Conservation (phyloP, 306 rosid genomes). For the Cucurbita pepo region DNA sequence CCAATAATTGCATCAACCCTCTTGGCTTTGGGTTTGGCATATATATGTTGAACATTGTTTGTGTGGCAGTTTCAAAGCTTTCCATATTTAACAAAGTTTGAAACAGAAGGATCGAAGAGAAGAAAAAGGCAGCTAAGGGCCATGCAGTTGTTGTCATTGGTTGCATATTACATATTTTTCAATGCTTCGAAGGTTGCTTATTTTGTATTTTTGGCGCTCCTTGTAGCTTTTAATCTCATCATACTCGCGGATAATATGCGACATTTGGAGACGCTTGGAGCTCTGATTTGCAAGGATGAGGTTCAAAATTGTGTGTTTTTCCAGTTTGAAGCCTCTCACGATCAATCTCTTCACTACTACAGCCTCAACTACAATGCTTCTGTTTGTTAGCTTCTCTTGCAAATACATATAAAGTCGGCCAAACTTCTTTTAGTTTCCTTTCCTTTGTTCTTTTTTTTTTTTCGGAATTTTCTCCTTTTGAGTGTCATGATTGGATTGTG, state of each 20-base stretch:
- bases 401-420: no score
- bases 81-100: not conserved
- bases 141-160: conserved; percentile 8
- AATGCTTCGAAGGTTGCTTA: conserved; percentile 16
- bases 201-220: conserved; percentile 4
- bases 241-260: not conserved
- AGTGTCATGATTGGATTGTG: no score
- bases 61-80: not conserved
- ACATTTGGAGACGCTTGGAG: not conserved
- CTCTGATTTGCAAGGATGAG: not conserved
- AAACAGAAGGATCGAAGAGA: not conserved
- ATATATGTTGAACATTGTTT: not conserved
- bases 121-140: not conserved
- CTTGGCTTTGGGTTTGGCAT: not conserved
- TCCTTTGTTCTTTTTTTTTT: no score
- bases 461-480: no score
- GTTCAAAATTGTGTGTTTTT: not conserved
- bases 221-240: not conserved
- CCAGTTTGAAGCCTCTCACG: not conserved
- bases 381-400: not conserved
- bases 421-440: not conserved
- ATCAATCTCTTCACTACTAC: not conserved
- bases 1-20: not conserved
- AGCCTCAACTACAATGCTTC: not conserved
- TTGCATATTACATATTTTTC: conserved; percentile 22